Base-by-base conservation (phyloP, 495 filamentous ascomycete genomes). In the Lasiosphaeriaceae sp. region DNA sequence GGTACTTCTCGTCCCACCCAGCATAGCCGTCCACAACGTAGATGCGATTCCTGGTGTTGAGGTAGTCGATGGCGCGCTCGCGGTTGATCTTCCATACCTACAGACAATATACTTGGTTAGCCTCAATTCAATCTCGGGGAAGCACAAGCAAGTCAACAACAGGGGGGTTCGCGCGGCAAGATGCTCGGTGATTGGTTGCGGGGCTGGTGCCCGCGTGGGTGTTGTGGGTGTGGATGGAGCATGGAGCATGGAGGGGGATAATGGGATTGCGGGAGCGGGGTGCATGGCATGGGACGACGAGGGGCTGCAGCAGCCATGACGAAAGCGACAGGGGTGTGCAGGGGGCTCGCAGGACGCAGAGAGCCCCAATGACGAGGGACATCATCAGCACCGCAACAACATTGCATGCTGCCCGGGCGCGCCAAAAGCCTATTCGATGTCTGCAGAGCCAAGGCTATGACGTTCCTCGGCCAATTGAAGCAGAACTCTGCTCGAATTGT, bases 11-110 rank as follows among this genome's bases (percentile, higher is more conserved):
- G 65, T 98, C 94, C 94, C 94, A 98, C 65, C 94, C 94, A 58
- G 94, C 94, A 72, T 86, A 98, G 59, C 94, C 94, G 77, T 98
- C 94, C 58, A 98, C 79, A 57, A 98, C 94, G 75, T 98, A 98
- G 78, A 98, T 98, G 67, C 94, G 90, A 72, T 96, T 96, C 65
- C 95, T 82, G 54, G 94, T 98, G 82, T 98, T 98, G 58, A 98
- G 83, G 79, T 97, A 98, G 78, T 98, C 94, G 71, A 98, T 84
- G 56, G 94, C 94, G 77, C 94, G 93, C 76, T 98, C 94, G 64
- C 94, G 87, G 86, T 97, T 98, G 80, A 98, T 98, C 64, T 91
- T 89, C 94, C 94, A 98, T 71, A 98, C 92, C 94, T 98, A 24
- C 46, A 20, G 5, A 14, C 14, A 12, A 7, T 5, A 14, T 12